Evolutionary conservation across 2,329 filamentous ascomycete genomes (phyloP).

Genomic region (Neoarthrinium moseri): DNA sequence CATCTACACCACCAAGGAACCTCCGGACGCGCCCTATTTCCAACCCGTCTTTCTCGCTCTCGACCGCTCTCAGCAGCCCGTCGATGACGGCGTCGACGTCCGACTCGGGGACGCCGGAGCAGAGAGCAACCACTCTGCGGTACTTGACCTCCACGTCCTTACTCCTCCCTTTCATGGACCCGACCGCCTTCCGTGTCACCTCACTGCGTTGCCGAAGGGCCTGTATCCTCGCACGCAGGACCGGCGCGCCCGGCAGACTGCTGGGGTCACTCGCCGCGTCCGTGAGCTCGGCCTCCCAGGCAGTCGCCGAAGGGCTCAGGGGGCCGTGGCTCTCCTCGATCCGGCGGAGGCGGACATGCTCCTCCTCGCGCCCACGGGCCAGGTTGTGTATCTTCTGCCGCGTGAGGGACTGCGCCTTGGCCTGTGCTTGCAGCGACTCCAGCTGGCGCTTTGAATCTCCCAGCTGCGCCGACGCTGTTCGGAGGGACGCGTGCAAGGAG

Average conservation of each 20-base stretch:
- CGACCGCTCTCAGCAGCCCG: conserved; percentile 79
- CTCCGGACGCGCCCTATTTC: conserved; percentile 76
- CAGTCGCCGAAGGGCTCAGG: conserved; percentile 44
- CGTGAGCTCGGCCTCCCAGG: conserved; percentile 53
- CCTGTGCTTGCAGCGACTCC: conserved; percentile 66
- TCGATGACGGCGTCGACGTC: conserved; percentile 81
- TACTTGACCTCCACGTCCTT: conserved; percentile 86
- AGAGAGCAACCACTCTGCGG: conserved; percentile 81
- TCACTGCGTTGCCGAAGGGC: conserved; percentile 71
- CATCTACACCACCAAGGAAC: conserved; percentile 78
- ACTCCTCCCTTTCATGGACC: conserved; percentile 72
- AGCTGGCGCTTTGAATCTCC: conserved; percentile 74
- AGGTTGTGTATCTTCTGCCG: conserved; percentile 77
- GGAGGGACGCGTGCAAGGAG: conserved; percentile 75
- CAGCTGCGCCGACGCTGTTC: conserved; percentile 75
- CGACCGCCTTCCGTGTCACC: conserved; percentile 65
- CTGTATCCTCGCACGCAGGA: conserved; percentile 66
- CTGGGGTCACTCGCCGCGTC: conserved; percentile 28
- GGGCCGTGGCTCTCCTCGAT: conserved; percentile 42
- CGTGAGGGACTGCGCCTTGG: conserved; percentile 64
- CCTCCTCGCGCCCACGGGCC: conserved; percentile 68
- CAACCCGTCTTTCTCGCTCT: conserved; percentile 77
- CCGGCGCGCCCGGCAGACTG: conserved; percentile 55
- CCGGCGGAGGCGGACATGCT: conserved; percentile 54
- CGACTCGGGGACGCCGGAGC: conserved; percentile 74